phyloP scores from a whole-genome alignment of 2,329 filamentous ascomycete genomes.

The Alternaria gaisen region DNA sequence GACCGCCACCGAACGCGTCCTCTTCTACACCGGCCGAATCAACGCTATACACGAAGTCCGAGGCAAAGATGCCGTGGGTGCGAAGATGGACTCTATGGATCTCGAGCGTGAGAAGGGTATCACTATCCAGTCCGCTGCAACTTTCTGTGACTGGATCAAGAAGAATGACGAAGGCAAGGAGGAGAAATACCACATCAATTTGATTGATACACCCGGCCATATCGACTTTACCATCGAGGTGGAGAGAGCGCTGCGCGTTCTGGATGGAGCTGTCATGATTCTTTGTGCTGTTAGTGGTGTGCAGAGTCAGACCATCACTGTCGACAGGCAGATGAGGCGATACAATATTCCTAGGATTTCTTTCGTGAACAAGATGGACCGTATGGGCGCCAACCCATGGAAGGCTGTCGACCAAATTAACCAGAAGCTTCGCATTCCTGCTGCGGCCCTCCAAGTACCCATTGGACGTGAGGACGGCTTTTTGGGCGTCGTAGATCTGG shows the following conservation, averaged over 20 bases:
- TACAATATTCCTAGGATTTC: conserved; percentile 96
- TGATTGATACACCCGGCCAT: conserved; percentile 98
- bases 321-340: conserved; percentile 97
- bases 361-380: conserved; percentile 99
- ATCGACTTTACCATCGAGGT: conserved; percentile 99
- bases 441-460: conserved; percentile 92
- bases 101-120: conserved; percentile 98
- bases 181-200: conserved; percentile 93
- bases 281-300: conserved; percentile 96
- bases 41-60: conserved; percentile 97
- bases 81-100: conserved; percentile 99
- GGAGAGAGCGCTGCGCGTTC: conserved; percentile 89
- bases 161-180: conserved; percentile 75
- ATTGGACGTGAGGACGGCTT: conserved; percentile 94
- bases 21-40: conserved; percentile 98
- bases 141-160: conserved; percentile 97
- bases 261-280: conserved; percentile 98
- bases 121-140: conserved; percentile 97
- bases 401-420: conserved; percentile 98
- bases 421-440: conserved; percentile 89
- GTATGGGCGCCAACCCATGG: conserved; percentile 98
- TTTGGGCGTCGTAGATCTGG: conserved; percentile 88
- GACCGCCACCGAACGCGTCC: conserved; percentile 92
- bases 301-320: conserved; percentile 97
- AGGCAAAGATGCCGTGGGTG: conserved; percentile 91